Base-by-base conservation (phyloP, 352 stramenopile genomes). In the Phytophthora citricola region DNA sequence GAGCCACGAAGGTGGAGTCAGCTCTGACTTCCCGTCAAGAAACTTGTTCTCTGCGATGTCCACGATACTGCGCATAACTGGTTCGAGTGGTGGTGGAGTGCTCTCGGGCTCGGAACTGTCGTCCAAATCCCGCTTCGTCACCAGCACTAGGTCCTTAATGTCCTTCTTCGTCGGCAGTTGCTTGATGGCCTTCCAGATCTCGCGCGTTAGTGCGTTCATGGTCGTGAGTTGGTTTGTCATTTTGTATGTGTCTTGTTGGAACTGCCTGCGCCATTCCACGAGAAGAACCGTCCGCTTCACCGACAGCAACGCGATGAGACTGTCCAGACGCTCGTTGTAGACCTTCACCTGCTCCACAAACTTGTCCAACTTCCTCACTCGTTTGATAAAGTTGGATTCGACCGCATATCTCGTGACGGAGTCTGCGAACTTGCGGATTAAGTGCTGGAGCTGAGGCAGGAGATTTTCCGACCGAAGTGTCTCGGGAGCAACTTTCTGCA, bases 261-360 rank as follows among this genome's bases (percentile, higher is more conserved):
- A 50, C 44, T 50, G 22, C n/a, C 7, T 26, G 11, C 44, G 44
- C 44, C 44, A 50, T 50, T 50, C 44, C 5, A 50, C 44, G 10
- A 50, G 24, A 15, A 17, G 11, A 24, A 34, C 22, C 22, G 44
- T 50, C 15, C 34, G 44, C 14, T 50, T 50, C 24, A 50, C 22
- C 15, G 10, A 22, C 14, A 50, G n/a, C 22, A 50, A 17, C 2
- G 12, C 31, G 10, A 50, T 50, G 20, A 50, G 29, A 11, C 22
- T 50, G 44, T 50, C 44, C 4, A 50, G 24, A n/a, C 44, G 44
- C 10, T 50, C 44, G 44, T 50, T 50, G 44, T 50, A 50, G 26
- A 50, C 20, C 24, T 50, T 15, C 4, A 50, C 32, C 20, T 50
- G 9, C 44, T 50, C 44, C 10, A 27, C 15, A 17, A 50, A 50